Base-by-base conservation (phyloP, 2,329 filamentous ascomycete species). In the Basipetospora sp. region DNA sequence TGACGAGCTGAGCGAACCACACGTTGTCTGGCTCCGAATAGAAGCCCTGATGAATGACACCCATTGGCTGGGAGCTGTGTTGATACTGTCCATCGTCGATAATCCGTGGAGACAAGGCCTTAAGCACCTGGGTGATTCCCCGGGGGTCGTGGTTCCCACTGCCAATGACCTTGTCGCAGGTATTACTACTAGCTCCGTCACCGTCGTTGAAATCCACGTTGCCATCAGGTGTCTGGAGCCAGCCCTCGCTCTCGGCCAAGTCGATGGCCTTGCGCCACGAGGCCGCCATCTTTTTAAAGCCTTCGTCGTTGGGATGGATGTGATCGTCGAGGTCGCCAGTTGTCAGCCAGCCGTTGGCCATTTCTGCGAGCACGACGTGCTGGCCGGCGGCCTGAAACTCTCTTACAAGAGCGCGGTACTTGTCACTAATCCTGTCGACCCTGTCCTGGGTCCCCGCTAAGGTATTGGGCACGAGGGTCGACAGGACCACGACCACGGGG, bases 261-360 rank as follows among this genome's bases (percentile, higher is more conserved):
- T 44, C 40, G 36, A 57, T 48, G 15, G 50, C 47, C 1, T 35
- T 37, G 36, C 50, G 50, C 57, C 57, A 62, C 6, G 58, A 41
- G 16, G 47, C 47, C 22, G 59, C 60, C 58, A 64, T 62, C 49
- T 62, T 59, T 29, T 47, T 42, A 42, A 63, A 64, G 4, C 60
- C 60, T 1, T 11, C 45, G 25, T 61, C 56, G 17, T 51, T 47
- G 1, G 60, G 61, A 36, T 63, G 61, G 2, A 53, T 62, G 11
- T 47, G 50, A 40, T 64, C 61, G 0, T 47, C 49, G 31, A 63
- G 60, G 5, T 34, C 45, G 19, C 11, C 47, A 42, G 4, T 53
- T 54, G 2, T 53, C 31, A 33, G 29, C n/a, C 13, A 16, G 15
- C 8, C 15, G 31, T 18, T 18, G 27, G 8, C 6, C n/a, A 33